Evolutionary conservation across 805 yeast genomes (phyloP).

Genomic region (Lipomyces oligophaga): DNA sequence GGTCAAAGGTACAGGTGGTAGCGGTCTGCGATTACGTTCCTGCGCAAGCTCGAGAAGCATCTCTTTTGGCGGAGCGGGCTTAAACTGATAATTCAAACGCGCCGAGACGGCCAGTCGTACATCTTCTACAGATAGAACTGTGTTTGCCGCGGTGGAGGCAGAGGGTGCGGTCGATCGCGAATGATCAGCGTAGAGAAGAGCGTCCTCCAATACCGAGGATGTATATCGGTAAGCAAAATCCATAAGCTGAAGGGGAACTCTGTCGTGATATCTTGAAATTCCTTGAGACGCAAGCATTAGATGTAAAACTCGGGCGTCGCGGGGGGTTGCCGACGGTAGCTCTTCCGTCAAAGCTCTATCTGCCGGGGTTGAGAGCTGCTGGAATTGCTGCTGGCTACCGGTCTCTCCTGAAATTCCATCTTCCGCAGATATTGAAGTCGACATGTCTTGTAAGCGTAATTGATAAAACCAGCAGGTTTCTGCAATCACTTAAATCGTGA

Average conservation of each 20-base stretch:
- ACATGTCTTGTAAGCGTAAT: neutral
- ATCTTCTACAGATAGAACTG: slow-evolving; percentile 75
- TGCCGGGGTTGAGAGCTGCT: neutral
- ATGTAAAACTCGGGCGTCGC: slow-evolving; percentile 89
- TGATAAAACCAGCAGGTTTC: neutral
- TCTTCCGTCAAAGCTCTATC: slow-evolving; percentile 6
- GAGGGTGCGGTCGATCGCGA: slow-evolving; percentile 35
- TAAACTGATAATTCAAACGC: slow-evolving; percentile 91
- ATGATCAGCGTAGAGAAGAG: slow-evolving; percentile 83
- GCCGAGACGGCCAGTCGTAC: slow-evolving; percentile 89
- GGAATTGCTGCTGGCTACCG: neutral
- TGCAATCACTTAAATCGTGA: neutral
- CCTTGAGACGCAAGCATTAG: slow-evolving; percentile 91
- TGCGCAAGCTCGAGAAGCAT: slow-evolving; percentile 83
- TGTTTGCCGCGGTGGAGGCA: slow-evolving; percentile 17
- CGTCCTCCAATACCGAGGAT: slow-evolving; percentile 80
- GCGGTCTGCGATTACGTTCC: slow-evolving; percentile 81
- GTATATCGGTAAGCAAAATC: slow-evolving; percentile 93
- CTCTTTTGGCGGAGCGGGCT: slow-evolving; percentile 94
- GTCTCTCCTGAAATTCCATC: slow-evolving; percentile 6
- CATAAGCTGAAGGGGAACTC: slow-evolving; percentile 92
- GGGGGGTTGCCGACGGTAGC: slow-evolving; percentile 45
- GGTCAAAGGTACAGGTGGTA: slow-evolving; percentile 90
- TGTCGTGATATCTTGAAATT: slow-evolving; percentile 87
- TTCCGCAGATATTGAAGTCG: neutral